Evolutionary conservation across 2,329 filamentous ascomycete species (phyloP), one percentile per base, ranked within the genome.

Genomic region (Lachnellula subtilissima): DNA sequence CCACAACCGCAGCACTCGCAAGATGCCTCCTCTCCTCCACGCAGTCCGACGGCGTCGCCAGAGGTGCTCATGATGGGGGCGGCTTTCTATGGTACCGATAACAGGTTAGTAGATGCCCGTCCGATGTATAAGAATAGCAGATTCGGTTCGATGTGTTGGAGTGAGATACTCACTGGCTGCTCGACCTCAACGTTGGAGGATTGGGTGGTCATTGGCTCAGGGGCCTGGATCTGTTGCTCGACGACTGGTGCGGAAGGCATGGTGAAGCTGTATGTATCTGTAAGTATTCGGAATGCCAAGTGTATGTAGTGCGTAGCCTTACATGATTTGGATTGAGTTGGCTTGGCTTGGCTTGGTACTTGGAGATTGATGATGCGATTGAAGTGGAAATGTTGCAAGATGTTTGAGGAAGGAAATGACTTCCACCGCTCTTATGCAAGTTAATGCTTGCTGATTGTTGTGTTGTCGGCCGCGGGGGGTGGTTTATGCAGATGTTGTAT

Each of bases 221-320:
- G 53, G 52, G 61, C 62, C 59, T 67, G 63, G 40, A 63, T 48
- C 53, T 67, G 66, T 56, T 68, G 66, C 19, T 65, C 61, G 53
- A 63, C 54, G 48, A 65, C 45, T 49, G 60, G 59, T 54, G 59
- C 55, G 58, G 58, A 54, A 64, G 66, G 63, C 66, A 68, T 68
- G 15, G 46, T 65, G 62, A 35, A 15, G 15, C 12, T 50, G 32
- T 28, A 43, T 50, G 32, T 23, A 12, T 22, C 37, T 46, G 40
- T 50, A 19, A 42, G 48, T 39, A 48, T 22, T 15, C 17, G 19
- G 25, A 28, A 46, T 35, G 17, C 39, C 42, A 45, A 23, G 42
- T 8, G 11, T 28, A 14, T 48, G 11, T 32, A 25, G 17, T 42
- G 42, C 42, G 17, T 22, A 45, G 42, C 50, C 39, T 45, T 19